Base-by-base conservation (phyloP, 306 rosid genomes). In the Nissolia schottii region DNA sequence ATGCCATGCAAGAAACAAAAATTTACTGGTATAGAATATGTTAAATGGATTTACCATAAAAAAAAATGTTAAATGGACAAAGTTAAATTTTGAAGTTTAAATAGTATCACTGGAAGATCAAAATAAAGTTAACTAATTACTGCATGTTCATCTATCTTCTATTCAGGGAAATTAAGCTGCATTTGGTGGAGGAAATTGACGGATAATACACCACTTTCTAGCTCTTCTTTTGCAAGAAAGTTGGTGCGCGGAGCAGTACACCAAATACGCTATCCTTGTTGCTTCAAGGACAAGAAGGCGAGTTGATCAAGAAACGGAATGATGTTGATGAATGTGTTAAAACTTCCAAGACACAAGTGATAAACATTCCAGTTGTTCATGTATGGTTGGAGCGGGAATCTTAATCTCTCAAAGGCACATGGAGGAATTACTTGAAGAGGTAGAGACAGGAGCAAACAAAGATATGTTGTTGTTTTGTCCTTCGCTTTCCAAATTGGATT, bases 371-470 rank as follows among this genome's bases (percentile, higher is more conserved):
- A 23, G 43, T 48, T 22, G 16, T 51, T 8, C 27, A n/a, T 1
- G 49, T n/a, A n/a, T 73, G 70, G 78, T 19, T 73, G n/a, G n/a
- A n/a, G n/a, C n/a, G n/a, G n/a, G 10, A 27, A 2, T 46, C 73
- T 5, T n/a, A 63, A 13, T 6, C 3, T 40, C 14, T 54, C 1
- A 15, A 12, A 54, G 2, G 5, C 6, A 3, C 0, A 50, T 29
- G 25, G 28, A 28, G 1, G 1, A 29, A 5, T n/a, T 75, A 20
- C 67, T 64, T 0, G 15, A 8, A 40, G 14, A 28, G 16, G 58
- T 51, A 2, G n/a, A n/a, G n/a, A n/a, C n/a, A n/a, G 29, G 43
- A 5, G 9, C 19, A 2, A 55, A 8, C 38, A 29, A 54, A 53
- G 50, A 75, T 3, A 5, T 64, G 14, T 2, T 65, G 71, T 7